Evolutionary conservation across 257 asterid species (phyloP).

Genomic region (Schizonepeta tenuifolia): DNA sequence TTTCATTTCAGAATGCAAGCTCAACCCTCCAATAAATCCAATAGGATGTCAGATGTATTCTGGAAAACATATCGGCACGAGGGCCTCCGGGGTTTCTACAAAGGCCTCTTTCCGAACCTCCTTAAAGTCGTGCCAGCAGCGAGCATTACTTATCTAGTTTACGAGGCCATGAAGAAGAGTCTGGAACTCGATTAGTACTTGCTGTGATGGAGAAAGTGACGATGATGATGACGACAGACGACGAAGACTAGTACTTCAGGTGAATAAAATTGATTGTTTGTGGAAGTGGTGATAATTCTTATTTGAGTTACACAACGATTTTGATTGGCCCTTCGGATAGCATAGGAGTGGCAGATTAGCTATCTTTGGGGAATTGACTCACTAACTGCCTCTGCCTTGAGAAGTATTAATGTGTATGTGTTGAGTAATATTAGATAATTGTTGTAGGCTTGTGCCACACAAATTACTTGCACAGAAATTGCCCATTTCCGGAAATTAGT

Average conservation of each 20-base stretch:
- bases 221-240: conserved; percentile 42
- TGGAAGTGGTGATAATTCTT: conserved; percentile 40
- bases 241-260: conserved; percentile 39
- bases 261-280: conserved; percentile 44
- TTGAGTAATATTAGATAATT: conserved; percentile 50
- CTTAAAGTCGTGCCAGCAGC: conserved; percentile 96
- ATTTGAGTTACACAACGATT: conserved; percentile 42
- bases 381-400: conserved; percentile 39
- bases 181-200: conserved; percentile 63
- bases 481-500: conserved; percentile 38
- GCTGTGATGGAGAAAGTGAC: conserved; percentile 13
- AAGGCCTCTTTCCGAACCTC: conserved; percentile 93
- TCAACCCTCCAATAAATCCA: conserved; percentile 44
- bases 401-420: conserved; percentile 37
- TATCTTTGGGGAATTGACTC: conserved; percentile 45
- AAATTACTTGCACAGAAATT: conserved; percentile 35
- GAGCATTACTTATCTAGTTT: conserved; percentile 90
- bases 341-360: conserved; percentile 34
- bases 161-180: conserved; percentile 94
- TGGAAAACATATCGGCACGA: conserved; percentile 65
- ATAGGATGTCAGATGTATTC: conserved; percentile 77
- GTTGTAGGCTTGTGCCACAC: conserved; percentile 53
- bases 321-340: conserved; percentile 47
- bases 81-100: conserved; percentile 88
- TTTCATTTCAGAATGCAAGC: conserved; percentile 90